These are phyloP conservation scores for Naegleria fowleri DNA, from an alignment of 208 protist genomes.

Conservation along the genomic window DNA sequence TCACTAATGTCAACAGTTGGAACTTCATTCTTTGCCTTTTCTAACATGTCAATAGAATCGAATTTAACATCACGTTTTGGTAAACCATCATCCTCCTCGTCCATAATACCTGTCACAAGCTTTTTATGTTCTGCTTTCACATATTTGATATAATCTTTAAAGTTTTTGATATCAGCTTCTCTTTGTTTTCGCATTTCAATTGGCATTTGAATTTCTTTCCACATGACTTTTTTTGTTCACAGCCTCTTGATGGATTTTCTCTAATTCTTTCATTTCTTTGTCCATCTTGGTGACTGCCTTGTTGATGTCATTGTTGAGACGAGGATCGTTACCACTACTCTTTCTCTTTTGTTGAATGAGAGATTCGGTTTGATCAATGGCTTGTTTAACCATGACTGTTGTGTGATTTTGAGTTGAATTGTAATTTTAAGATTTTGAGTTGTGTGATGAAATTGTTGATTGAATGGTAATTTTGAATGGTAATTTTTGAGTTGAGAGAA, in stretches of 20 bases:
- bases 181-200: not conserved
- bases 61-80: not conserved
- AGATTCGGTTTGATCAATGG: not conserved
- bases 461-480: too few relatives aligned
- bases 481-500: too few relatives aligned
- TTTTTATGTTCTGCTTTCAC: constrained; percentile 7
- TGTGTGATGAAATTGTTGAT: too few relatives aligned
- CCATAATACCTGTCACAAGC: not conserved
- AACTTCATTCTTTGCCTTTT: not conserved
- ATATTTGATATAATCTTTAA: constrained; percentile 10
- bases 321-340: not conserved
- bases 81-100: not conserved
- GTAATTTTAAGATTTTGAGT: too few relatives aligned
- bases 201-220: not conserved
- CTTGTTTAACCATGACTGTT: not conserved
- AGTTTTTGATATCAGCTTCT: constrained; percentile 4
- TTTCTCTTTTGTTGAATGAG: not conserved
- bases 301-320: constrained; percentile 9
- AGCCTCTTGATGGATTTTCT: not conserved
- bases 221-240: not conserved
- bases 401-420: not conserved
- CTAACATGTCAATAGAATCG: not conserved
- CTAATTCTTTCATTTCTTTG: constrained; percentile 14
- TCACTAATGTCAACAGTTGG: constrained; percentile 11
- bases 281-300: not conserved